These are phyloP conservation scores for Sporothrix euskadiensis DNA, from an alignment of 2,329 filamentous ascomycete genomes.

Conservation along the genomic window DNA sequence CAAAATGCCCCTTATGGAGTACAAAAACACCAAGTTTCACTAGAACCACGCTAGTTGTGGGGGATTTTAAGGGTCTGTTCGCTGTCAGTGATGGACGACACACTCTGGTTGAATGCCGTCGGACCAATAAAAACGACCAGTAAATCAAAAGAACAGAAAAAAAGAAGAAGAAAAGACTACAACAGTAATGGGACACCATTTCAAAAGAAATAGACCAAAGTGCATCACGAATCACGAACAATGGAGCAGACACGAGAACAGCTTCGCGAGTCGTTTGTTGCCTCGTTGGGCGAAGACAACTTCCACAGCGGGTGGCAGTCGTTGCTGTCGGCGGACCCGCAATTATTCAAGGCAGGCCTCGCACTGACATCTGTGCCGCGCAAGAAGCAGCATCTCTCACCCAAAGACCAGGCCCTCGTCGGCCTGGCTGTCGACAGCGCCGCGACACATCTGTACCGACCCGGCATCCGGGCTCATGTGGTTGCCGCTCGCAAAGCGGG, in stretches of 20 bases:
- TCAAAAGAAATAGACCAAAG: neutral
- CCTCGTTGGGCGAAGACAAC: neutral
- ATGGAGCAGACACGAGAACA: neutral
- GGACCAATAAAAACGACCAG: no score
- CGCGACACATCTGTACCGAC: neutral
- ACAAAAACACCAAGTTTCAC: no score
- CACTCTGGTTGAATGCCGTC: neutral
- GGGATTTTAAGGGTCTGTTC: no score
- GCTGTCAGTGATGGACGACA: no score
- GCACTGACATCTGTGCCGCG: neutral
- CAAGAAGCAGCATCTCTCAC: constrained; percentile 8
- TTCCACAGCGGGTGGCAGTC: constrained; percentile 8
- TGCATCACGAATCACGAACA: neutral
- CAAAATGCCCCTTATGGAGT: no score
- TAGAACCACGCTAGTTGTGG: no score
- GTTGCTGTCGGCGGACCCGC: neutral
- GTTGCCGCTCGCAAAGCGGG: neutral
- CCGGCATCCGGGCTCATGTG: neutral
- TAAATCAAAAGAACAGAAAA: no score
- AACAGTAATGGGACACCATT: no score
- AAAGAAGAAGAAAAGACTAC: no score
- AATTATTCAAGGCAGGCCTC: constrained; percentile 1
- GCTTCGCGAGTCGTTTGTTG: neutral
- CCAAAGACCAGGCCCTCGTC: neutral
- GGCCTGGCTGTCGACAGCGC: constrained; percentile 11